Evolutionary conservation across 305 asterid genomes (phyloP).

Genomic region (Fraxinus nigra): DNA sequence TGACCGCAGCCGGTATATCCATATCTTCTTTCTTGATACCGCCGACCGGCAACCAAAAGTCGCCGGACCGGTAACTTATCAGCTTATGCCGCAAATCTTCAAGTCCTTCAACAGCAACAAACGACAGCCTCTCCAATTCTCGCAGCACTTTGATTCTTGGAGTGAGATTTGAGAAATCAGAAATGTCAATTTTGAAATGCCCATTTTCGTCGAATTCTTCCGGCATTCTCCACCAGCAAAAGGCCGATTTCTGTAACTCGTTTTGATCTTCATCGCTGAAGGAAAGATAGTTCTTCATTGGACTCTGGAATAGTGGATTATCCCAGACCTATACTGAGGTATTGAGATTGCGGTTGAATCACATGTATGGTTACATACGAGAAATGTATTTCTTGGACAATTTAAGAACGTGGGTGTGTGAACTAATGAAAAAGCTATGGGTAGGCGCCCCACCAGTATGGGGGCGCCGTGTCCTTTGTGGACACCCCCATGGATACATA

Average conservation of each 20-base stretch:
- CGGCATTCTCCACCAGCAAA: conserved; percentile 58
- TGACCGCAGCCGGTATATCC: conserved; percentile 47
- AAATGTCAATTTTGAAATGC: conserved; percentile 40
- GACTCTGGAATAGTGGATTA: neutral
- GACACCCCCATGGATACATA: too few species aligned
- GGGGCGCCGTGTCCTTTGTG: too few species aligned
- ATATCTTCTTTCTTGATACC: conserved; percentile 59
- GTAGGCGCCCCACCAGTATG: too few species aligned
- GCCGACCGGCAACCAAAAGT: conserved; percentile 68
- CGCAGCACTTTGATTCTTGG: conserved; percentile 51
- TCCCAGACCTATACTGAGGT: neutral
- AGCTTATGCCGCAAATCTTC: conserved; percentile 57
- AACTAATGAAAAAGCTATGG: too few species aligned
- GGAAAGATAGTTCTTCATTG: conserved; percentile 40
- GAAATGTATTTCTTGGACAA: too few species aligned
- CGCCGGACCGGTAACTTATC: conserved; percentile 53
- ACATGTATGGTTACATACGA: too few species aligned
- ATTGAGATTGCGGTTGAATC: neutral
- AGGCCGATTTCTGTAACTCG: conserved; percentile 32
- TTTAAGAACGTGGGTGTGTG: too few species aligned
- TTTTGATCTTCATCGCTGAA: conserved; percentile 45
- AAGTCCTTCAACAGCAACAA: conserved; percentile 52
- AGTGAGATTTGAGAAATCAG: conserved; percentile 42
- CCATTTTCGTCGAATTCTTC: conserved; percentile 59
- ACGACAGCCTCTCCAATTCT: conserved; percentile 70